These are phyloP conservation scores for Moringa oleifera DNA, from an alignment of 345 rosid genomes.

Conservation along the genomic window DNA sequence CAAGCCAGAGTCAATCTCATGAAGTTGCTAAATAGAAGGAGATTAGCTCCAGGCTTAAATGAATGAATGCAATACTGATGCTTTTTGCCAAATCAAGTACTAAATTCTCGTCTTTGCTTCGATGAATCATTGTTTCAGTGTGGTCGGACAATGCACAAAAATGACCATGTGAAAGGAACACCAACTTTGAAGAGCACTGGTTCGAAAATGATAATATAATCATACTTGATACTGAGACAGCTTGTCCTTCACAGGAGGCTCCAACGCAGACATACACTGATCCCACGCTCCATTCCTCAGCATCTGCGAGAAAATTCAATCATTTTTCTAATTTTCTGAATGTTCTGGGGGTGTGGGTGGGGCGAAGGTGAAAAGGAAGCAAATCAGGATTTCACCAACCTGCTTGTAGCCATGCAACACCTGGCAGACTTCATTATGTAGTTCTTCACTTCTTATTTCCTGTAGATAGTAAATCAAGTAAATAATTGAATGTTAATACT, in stretches of 20 bases:
- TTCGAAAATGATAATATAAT: conserved; percentile 2
- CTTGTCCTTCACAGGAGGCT: conserved; percentile 80
- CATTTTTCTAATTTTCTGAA: not conserved
- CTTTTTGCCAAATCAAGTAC: conserved; percentile 17
- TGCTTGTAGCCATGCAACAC: conserved; percentile 92
- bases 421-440: conserved; percentile 81
- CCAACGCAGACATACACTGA: conserved; percentile 77
- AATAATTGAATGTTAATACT: not conserved
- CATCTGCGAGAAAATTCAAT: conserved; percentile 47
- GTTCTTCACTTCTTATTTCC: conserved; percentile 87
- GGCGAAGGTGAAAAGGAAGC: no score
- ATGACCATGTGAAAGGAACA: conserved; percentile 6
- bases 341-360: no score
- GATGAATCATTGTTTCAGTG: conserved; percentile 15
- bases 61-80: conserved; percentile 8
- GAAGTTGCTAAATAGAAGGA: conserved; percentile 6
- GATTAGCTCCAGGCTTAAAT: conserved; percentile 21
- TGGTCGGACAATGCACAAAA: conserved; percentile 15
- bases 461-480: conserved; percentile 12
- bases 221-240: conserved; percentile 76
- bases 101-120: conserved; percentile 17
- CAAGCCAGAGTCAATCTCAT: not conserved
- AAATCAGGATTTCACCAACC: conserved; percentile 26
- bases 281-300: conserved; percentile 85
- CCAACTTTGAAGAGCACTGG: conserved; percentile 8